A percentile compares a stretch with the other conserved stretches of the same genome.
These are phyloP conservation scores for Malus sieversii DNA, from an alignment of 306 rosid genomes.

Conservation along the genomic window DNA sequence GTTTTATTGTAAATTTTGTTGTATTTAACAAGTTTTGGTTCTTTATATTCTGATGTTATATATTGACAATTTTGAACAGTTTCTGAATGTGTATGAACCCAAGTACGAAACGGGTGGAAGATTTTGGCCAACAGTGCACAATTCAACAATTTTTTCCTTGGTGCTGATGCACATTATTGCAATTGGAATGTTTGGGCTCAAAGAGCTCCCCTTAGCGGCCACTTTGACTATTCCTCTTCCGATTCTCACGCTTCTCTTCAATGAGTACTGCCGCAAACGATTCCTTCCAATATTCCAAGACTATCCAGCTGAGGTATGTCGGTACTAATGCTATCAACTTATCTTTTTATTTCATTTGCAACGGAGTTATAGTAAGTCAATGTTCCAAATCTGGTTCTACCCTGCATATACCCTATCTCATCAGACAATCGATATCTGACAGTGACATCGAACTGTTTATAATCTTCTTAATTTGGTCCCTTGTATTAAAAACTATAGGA, in stretches of 20 bases:
- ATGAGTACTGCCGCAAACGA: conserved; percentile 61
- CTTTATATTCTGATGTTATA: not conserved
- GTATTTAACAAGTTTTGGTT: not conserved
- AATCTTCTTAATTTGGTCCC: not conserved
- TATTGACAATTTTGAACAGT: conserved; percentile 31
- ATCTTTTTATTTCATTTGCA: not conserved
- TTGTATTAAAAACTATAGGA: not conserved
- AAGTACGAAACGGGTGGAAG: conserved; percentile 64
- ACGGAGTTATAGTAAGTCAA: not conserved
- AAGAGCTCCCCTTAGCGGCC: conserved; percentile 58
- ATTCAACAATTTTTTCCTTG: conserved; percentile 63
- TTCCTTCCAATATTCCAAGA: conserved; percentile 52
- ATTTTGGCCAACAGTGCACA: conserved; percentile 71
- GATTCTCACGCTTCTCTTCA: conserved; percentile 67
- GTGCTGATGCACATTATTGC: conserved; percentile 75
- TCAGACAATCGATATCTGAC: not conserved
- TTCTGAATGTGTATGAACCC: conserved; percentile 61
- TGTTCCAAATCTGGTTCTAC: not conserved
- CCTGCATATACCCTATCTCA: not conserved
- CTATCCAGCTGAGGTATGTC: conserved; percentile 61
- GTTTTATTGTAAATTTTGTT: not conserved
- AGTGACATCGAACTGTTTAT: not conserved
- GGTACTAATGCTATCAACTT: not conserved
- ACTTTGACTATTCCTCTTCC: conserved; percentile 67
- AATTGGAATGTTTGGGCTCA: conserved; percentile 73